Base-by-base conservation (phyloP, 805 yeast genomes). In the Cyberlindnera mississippiensis region DNA sequence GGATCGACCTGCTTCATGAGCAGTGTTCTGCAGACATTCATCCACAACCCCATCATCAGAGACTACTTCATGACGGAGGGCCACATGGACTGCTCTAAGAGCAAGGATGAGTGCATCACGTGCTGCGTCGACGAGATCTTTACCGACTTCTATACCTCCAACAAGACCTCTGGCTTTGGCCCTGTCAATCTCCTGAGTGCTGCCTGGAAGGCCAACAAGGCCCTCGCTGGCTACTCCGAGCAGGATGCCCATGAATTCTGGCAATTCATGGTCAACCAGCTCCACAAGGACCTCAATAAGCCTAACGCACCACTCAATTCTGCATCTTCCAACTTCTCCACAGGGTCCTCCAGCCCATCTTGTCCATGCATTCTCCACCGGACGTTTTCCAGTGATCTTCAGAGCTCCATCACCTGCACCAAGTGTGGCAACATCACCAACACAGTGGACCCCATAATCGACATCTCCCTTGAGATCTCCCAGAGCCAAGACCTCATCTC, bases 201-300 rank as follows among this genome's bases (percentile, higher is more conserved):
- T 11, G 82, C 96, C 1, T 89, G 96, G 91, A 82, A 81, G 54
- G 81, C 82, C 35, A 85, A 87, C 52, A 77, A 85, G 50, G 76
- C 88, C 27, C 73, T 93, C 44, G 96, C 97, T 0, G 99, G 99
- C 2, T 90, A 90, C 52, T 84, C 93, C 28, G 97, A 93, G 63
- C 99, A 93, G 63, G 99, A 93, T 61, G 98, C 99, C 0, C 99
- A 93, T 64, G 99, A 93, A 63, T 93, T 91, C 63, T 83, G 95
- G 83, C 97, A 93, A 59, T 90, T 91, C 59, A 57, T 91, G 22
- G 70, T 91, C 29, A 85, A 91, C 62, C 95, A 89, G 62, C 63
- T 93, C 42, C 99, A 93, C 43, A 54, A 57, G 30, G 71, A 64
- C 28, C 51, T 62, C 20, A 51, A 48, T 14, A 50, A 46, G 10